Base-by-base conservation (phyloP, 2,329 filamentous ascomycete genomes). In the Sclerotinia spermophila region DNA sequence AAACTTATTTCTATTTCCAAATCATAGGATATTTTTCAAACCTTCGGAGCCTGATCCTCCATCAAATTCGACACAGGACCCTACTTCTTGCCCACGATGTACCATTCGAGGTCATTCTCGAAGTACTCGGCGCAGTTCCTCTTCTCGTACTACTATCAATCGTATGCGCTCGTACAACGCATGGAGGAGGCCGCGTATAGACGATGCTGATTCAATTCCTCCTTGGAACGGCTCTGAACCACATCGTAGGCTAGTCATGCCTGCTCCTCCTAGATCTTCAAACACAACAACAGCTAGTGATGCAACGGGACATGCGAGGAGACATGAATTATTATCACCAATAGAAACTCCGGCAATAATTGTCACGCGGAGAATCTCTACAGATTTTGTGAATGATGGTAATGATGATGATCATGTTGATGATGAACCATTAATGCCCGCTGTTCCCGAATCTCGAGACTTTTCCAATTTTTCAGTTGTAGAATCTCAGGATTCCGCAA, bases 1-100 rank as follows among this genome's bases (percentile, higher is more conserved):
- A 73, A 35, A 44, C 21, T 4, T n/a, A 27, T 38, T 30, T 74
- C 77, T 73, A 79, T 68, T 45, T 13, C 5, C 48, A 69, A 38
- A 69, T 69, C 65, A 66, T 61, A 80, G 78, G 73, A 74, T 79
- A 58, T 79, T 78, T 53, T 74, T 78, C 71, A 74, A 75, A 44
- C 79, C 78, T 55, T 65, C 74, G 48, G 76, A 76, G 72, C 76
- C 77, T 70, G 75, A 77, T 66, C 65, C 74, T 56, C 70, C 75
- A 40, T 69, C 73, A n/a, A 76, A 77, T 71, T 66, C 73, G 7
- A 65, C 74, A 60, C 78, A 79, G 65, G 78, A 79, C 67, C 70
- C 70, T 53, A 69, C 77, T 45, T 69, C 78, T 53, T 68, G 56
- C 30, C 67, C 76, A 27, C 75, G 79, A 74, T 79, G 78, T 68